These are phyloP conservation scores for Leccinum variabile DNA, from an alignment of 1,284 basidiomycete genomes.

Conservation along the genomic window DNA sequence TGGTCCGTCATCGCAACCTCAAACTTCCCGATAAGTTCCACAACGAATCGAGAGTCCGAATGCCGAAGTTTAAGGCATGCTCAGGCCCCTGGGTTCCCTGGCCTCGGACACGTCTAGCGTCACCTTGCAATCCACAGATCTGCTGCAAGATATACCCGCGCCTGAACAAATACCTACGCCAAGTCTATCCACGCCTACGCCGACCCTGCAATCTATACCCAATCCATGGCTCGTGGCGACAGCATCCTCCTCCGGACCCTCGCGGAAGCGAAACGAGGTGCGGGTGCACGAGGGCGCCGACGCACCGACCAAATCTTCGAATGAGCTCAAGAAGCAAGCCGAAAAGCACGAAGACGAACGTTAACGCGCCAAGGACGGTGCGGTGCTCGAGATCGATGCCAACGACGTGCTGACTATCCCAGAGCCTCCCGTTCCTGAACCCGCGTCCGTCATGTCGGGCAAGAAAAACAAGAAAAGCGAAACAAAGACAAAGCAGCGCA, in stretches of 20 bases:
- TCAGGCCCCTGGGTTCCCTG: slow-evolving; percentile 43
- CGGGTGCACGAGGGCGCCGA: slow-evolving; percentile 59
- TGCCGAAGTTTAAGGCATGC: background rate
- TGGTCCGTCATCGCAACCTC: no score
- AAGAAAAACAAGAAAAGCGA: slow-evolving; percentile 21
- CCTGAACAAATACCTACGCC: slow-evolving; percentile 24
- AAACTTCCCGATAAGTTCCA: no score
- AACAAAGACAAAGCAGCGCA: slow-evolving; percentile 1
- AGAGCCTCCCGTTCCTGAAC: slow-evolving; percentile 10
- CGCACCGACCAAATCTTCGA: slow-evolving; percentile 61
- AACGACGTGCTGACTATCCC: slow-evolving; percentile 50
- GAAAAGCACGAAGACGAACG: slow-evolving; percentile 55
- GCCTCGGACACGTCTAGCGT: slow-evolving; percentile 69
- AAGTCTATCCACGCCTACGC: slow-evolving; percentile 22
- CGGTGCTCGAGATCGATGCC: slow-evolving; percentile 72
- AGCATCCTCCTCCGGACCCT: slow-evolving; percentile 20
- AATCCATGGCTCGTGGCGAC: slow-evolving; percentile 31
- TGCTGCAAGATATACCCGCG: slow-evolving; percentile 36
- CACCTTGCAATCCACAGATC: slow-evolving; percentile 62
- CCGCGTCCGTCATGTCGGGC: slow-evolving; percentile 7
- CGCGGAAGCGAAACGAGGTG: slow-evolving; percentile 57
- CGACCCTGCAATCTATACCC: slow-evolving; percentile 1
- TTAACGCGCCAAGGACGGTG: slow-evolving; percentile 67
- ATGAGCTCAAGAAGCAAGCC: slow-evolving; percentile 67
- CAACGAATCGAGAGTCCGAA: no score